phyloP scores from a whole-genome alignment of 768 basidiomycete species.

The Pisolithus orientalis region DNA sequence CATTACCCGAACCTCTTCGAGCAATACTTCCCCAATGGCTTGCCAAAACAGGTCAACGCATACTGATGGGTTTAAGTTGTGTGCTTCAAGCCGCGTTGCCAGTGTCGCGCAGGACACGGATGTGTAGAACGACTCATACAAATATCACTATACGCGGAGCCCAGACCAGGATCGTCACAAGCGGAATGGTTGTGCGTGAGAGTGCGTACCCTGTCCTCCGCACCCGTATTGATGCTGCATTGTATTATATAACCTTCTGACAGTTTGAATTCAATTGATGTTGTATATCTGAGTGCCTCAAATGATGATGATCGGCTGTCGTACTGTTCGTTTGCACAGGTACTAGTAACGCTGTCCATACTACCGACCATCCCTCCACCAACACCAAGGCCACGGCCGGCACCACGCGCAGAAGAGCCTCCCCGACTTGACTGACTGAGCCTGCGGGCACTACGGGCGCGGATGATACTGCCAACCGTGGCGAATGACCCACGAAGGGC shows the following conservation, averaged over 20 bases:
- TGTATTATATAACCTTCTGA: too few species aligned
- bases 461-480: constrained; percentile 84
- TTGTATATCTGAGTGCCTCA: too few species aligned
- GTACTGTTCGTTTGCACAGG: too few species aligned
- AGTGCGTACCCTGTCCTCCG: too few species aligned
- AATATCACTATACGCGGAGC: too few species aligned
- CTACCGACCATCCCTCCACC: constrained; percentile 25
- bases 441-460: constrained; percentile 50
- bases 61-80: constrained; percentile 28
- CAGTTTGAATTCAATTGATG: too few species aligned
- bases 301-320: too few species aligned
- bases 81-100: too few species aligned
- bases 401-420: constrained; percentile 12
- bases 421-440: constrained; percentile 42
- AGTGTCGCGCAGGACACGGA: background rate
- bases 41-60: constrained; percentile 42
- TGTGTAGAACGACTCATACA: too few species aligned
- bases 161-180: too few species aligned
- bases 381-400: constrained; percentile 17
- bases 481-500: constrained; percentile 89
- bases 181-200: too few species aligned
- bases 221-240: too few species aligned
- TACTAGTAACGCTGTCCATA: constrained; percentile 7
- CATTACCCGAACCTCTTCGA: constrained; percentile 74
- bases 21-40: constrained; percentile 62